Evolutionary conservation across 192 early-diverging fungal genomes (phyloP).

Genomic region (Gryganskiella cystojenkinii): DNA sequence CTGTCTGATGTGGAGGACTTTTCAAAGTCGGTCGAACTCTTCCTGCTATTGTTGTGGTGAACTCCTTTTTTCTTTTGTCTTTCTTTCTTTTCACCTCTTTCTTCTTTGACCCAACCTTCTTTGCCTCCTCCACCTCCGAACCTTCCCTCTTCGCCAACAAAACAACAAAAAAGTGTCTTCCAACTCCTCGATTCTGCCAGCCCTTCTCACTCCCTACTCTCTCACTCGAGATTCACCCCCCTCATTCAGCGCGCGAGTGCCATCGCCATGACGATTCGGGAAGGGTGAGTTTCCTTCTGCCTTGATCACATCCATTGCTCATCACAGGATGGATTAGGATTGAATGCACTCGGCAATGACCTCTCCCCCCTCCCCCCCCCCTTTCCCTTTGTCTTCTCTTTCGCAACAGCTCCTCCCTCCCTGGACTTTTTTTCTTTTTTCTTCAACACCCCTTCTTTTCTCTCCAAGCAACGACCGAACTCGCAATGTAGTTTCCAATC

Average conservation of each 20-base stretch:
- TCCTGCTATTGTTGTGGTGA: not conserved
- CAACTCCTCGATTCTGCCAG: not conserved
- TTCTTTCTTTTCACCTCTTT: not conserved
- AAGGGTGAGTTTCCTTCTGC: slow-evolving; percentile 25
- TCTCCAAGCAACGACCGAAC: no score
- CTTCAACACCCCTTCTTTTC: no score
- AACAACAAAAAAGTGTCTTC: not conserved
- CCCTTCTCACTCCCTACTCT: not conserved
- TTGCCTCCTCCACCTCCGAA: not conserved
- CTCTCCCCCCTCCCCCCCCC: not conserved
- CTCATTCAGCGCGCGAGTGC: not conserved
- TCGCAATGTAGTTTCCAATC: no score
- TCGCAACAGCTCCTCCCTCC: no score
- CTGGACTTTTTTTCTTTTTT: no score
- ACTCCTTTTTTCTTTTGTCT: not conserved
- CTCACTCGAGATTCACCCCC: not conserved
- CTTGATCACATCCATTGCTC: not conserved
- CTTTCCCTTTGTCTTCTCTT: not conserved
- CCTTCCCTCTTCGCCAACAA: not conserved
- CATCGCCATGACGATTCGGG: slow-evolving; percentile 34
- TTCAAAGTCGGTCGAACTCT: no score
- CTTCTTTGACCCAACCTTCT: not conserved
- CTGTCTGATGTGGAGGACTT: no score
- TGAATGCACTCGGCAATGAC: not conserved
- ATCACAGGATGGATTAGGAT: no score